Conservation (phyloP, 1,284 basidiomycete species). For the Sparassis latifolia region DNA sequence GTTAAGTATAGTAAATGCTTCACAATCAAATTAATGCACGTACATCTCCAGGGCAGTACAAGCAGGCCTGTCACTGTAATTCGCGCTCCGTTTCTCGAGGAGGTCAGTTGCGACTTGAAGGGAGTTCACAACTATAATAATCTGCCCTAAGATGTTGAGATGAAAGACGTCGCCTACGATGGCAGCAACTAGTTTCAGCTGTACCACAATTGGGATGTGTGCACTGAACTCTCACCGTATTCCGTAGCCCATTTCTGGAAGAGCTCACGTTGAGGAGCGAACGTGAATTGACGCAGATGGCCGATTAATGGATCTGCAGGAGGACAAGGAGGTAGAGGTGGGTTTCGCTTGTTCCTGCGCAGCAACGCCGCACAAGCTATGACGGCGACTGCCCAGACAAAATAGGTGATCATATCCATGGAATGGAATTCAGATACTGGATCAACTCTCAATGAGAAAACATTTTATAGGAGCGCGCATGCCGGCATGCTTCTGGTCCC, state of each 20-base stretch:
- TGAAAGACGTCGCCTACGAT: constrained; percentile 11
- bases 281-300: constrained; percentile 14
- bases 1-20: too few relatives aligned
- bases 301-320: constrained; percentile 16
- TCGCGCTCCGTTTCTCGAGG: constrained; percentile 43
- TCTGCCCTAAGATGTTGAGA: constrained; percentile 27
- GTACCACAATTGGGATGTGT: too few relatives aligned
- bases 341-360: too few relatives aligned
- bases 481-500: too few relatives aligned
- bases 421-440: too few relatives aligned
- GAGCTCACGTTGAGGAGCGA: constrained; percentile 11
- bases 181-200: not conserved
- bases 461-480: too few relatives aligned
- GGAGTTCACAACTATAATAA: constrained; percentile 14
- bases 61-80: constrained; percentile 30
- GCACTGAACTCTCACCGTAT: constrained; percentile 9
- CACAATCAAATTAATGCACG: not conserved
- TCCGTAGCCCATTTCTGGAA: constrained; percentile 14
- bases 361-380: too few relatives aligned
- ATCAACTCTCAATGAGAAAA: too few relatives aligned
- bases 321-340: constrained; percentile 12
- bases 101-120: constrained; percentile 43
- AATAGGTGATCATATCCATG: too few relatives aligned
- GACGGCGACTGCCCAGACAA: too few relatives aligned
- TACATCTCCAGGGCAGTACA: not conserved